These are phyloP conservation scores for Acanthamoeba triangularis DNA, from an alignment of 208 protist species.

Conservation along the genomic window DNA sequence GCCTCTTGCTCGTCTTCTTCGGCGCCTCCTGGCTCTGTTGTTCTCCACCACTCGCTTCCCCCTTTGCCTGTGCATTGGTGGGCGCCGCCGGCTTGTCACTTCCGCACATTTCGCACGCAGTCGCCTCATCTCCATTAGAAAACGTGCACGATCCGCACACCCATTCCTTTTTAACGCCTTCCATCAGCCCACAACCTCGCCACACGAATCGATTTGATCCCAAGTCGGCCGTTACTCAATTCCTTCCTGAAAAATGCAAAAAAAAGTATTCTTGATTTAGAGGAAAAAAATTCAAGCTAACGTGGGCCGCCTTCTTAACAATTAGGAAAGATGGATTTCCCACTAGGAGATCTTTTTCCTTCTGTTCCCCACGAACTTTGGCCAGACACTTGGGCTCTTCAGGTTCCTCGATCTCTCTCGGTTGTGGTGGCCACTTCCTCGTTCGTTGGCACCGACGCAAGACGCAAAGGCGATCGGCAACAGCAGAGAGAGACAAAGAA, in stretches of 20 bases:
- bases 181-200: conserved; percentile 81
- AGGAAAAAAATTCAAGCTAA: background rate
- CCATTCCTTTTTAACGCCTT: conserved; percentile 84
- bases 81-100: background rate
- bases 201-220: background rate
- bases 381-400: background rate
- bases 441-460: too few relatives aligned
- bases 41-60: too few relatives aligned
- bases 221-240: too few relatives aligned
- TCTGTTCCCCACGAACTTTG: background rate
- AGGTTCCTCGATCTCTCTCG: background rate
- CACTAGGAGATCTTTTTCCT: background rate
- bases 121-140: background rate
- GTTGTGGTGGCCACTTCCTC: background rate
- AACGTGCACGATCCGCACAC: conserved; percentile 81
- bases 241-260: background rate
- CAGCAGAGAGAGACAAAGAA: too few relatives aligned
- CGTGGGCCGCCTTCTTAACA: background rate
- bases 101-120: background rate
- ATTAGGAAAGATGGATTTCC: background rate
- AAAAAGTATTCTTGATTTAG: background rate
- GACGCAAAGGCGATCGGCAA: too few relatives aligned
- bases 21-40: background rate
- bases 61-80: background rate
- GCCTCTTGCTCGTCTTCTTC: background rate